phyloP scores from a whole-genome alignment of 169 alveolate species.

The Eimeria acervulina region DNA sequence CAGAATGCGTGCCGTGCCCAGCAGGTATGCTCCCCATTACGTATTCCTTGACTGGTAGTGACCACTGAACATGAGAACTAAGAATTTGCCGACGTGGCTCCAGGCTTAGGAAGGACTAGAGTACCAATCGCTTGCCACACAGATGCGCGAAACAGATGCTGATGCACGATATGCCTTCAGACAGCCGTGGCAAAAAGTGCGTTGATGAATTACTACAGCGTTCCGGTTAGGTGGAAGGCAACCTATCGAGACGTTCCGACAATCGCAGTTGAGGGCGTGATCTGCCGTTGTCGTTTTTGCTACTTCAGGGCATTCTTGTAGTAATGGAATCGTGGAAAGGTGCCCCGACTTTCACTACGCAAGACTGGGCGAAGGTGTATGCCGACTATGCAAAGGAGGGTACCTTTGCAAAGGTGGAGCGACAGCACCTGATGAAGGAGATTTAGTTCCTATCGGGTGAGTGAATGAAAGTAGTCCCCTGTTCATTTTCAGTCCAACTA shows the following conservation, averaged over 20 bases:
- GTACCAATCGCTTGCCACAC: neutral
- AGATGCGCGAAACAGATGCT: neutral
- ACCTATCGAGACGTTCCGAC: neutral
- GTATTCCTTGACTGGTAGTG: neutral
- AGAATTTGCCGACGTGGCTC: no score
- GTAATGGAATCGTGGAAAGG: neutral
- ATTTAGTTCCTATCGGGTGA: constrained; percentile 56
- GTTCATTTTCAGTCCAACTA: neutral
- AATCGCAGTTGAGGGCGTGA: neutral
- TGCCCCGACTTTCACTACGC: constrained; percentile 73
- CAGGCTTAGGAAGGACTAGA: neutral
- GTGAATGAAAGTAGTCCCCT: neutral
- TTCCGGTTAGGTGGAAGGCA: neutral
- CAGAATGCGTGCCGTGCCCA: constrained; percentile 75
- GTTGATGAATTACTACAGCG: neutral
- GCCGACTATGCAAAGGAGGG: constrained; percentile 71
- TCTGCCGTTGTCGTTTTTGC: neutral
- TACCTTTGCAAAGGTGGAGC: constrained; percentile 66
- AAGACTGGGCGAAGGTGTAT: constrained; percentile 67
- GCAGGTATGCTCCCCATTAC: constrained; percentile 22
- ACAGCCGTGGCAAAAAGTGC: neutral
- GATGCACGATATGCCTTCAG: neutral
- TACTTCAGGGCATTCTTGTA: constrained; percentile 39
- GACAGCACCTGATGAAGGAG: constrained; percentile 71
- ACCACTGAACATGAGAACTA: neutral